Base-by-base conservation (phyloP, 352 stramenopile genomes). In the Pythium folliculosum region DNA sequence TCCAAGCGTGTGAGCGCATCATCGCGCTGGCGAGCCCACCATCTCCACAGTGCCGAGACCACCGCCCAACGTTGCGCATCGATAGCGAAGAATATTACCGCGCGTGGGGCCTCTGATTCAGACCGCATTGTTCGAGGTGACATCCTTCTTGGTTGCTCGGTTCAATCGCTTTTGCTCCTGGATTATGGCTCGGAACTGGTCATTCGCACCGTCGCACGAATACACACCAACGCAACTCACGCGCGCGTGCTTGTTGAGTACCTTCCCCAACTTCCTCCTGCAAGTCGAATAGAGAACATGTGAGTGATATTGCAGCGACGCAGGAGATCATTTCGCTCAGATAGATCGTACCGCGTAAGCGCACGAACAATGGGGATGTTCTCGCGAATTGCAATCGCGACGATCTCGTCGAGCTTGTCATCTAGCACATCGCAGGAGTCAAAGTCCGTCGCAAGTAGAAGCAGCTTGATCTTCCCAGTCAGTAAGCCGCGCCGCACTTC, bases 161-260 rank as follows among this genome's bases (percentile, higher is more conserved):
- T 32, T 21, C 3, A 51, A 30, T 10, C 48, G 55, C 13, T 55
- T 2, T 13, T 55, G 48, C 44, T 71, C 66, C 8, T 44, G 14
- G 0, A 87, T 25, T 30, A 89, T 76, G 13, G 84, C 58, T 23
- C 76, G 69, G 56, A 80, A 96, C n/a, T 95, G 66, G 13, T 98
- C 91, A 64, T 98, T 88, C 1, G 94, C 97, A n/a, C 96, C 96
- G 55, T 99, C 93, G 17, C 95, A 81, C 40, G 91, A 98, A 80
- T 98, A 97, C 3, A 99, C 78, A 13, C 93, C 97, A 17, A 99
- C 84, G 43, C 96, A 97, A 63, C 91, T 97, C 27, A 99, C 86
- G 44, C 97, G 96, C 19, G 98, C 92, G 14, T 72, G 90, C 67
- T 99, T 99, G 21, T 91, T 88, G 12, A 99, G 45, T 1, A 91